phyloP scores from a whole-genome alignment of 129 eudicot species.

The Arctium minus region DNA sequence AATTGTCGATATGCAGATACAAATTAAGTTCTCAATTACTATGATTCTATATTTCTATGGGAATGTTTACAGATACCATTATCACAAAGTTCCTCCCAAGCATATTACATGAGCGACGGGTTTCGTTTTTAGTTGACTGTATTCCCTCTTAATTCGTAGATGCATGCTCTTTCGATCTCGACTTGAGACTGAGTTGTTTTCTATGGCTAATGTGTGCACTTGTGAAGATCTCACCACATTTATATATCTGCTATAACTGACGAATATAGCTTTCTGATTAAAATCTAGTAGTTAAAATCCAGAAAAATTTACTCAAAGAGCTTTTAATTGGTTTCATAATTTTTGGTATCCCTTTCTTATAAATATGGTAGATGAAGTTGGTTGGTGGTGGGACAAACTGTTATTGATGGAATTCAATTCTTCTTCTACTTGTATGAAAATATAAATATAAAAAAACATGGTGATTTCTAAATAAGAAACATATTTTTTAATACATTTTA shows the following conservation, averaged over 20 bases:
- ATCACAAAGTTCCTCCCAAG: background rate
- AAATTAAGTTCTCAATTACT: too few species aligned
- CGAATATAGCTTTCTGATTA: background rate
- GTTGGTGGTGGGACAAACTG: background rate
- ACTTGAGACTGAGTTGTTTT: background rate
- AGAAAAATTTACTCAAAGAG: background rate
- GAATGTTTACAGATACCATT: too few species aligned
- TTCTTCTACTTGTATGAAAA: too few species aligned
- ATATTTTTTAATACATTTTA: too few species aligned
- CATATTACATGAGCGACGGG: background rate
- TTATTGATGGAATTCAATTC: too few species aligned
- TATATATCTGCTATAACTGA: background rate
- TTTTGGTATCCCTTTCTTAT: background rate
- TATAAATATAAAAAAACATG: too few species aligned
- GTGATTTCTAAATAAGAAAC: too few species aligned
- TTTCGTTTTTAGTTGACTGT: too few species aligned
- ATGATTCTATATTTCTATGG: too few species aligned
- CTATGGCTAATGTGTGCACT: background rate
- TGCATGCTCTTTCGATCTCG: background rate
- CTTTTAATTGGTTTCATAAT: background rate
- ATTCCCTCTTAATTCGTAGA: too few species aligned
- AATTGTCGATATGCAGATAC: too few species aligned
- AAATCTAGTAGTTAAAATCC: background rate
- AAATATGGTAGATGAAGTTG: background rate
- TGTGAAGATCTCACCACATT: background rate